phyloP scores from a whole-genome alignment of 2,329 filamentous ascomycete genomes.

The Phialocephala sp. region DNA sequence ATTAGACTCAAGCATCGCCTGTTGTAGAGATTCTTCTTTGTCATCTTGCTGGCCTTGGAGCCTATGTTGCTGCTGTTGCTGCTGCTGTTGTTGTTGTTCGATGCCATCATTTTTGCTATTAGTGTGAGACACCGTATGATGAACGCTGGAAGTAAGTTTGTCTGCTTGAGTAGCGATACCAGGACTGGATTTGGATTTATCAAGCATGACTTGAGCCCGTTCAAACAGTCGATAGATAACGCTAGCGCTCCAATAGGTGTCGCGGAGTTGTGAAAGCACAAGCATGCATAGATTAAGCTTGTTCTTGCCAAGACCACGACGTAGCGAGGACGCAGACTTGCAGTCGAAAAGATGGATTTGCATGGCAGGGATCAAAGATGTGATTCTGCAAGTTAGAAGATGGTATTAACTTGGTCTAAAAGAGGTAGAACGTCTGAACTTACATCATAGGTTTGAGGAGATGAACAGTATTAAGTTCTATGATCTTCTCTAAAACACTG shows the following conservation, averaged over 20 bases:
- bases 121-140: not conserved
- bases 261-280: constrained; percentile 42
- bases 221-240: constrained; percentile 21
- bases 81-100: not conserved
- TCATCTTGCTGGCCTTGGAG: not conserved
- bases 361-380: constrained; percentile 42
- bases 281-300: constrained; percentile 42
- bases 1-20: not conserved
- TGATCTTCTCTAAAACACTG: constrained; percentile 25
- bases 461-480: constrained; percentile 24
- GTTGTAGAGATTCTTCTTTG: not conserved
- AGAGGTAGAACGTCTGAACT: constrained; percentile 8
- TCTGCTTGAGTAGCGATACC: not conserved
- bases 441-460: constrained; percentile 29
- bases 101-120: not conserved
- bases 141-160: not conserved
- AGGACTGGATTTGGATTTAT: constrained; percentile 12
- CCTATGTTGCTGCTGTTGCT: not conserved
- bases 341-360: constrained; percentile 43
- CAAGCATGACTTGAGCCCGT: constrained; percentile 21
- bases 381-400: constrained; percentile 31
- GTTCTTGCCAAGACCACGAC: constrained; percentile 40
- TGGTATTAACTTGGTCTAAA: not conserved
- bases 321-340: constrained; percentile 35
- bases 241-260: constrained; percentile 36